Percentiles rank a stretch among this genome's conserved stretches.
These are phyloP conservation scores for Aspergillus bridgeri DNA, from an alignment of 495 filamentous ascomycete genomes.

Conservation along the genomic window DNA sequence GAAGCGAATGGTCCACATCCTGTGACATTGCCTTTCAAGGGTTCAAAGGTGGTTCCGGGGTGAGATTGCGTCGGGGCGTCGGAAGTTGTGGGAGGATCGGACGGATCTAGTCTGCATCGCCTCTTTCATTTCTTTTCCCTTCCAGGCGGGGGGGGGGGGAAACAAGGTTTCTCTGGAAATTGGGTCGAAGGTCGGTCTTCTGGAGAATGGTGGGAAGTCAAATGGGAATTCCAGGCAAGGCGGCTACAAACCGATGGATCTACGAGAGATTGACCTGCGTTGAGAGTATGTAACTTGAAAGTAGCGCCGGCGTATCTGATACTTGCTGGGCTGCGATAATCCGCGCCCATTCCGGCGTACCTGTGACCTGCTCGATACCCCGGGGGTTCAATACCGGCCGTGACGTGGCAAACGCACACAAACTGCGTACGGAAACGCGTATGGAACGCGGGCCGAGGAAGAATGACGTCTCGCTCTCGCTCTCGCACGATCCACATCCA, in stretches of 20 bases:
- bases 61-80: constrained; percentile 22
- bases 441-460: constrained; percentile 6
- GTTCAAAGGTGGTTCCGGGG: constrained; percentile 20
- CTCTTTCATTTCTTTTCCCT: constrained; percentile 16
- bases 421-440: background rate
- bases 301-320: background rate
- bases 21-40: constrained; percentile 31
- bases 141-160: constrained; percentile 8
- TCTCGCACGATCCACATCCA: background rate
- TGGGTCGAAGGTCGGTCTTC: background rate
- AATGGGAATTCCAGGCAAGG: background rate
- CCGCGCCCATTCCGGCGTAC: background rate
- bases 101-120: constrained; percentile 27
- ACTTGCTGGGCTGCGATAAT: background rate
- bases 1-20: constrained; percentile 24
- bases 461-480: constrained; percentile 34
- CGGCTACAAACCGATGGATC: background rate
- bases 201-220: background rate
- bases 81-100: constrained; percentile 15
- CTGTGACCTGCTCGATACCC: background rate
- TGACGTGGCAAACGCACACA: too few species aligned
- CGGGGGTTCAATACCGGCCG: too few species aligned
- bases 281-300: too few species aligned
- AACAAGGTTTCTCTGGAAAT: constrained; percentile 6
- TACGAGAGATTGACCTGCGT: too few species aligned